A percentile compares a stretch with the other conserved stretches of the same genome.
Evolutionary conservation across 78 protist species (phyloP).

Genomic region (Dictyostelium brefeldianum): DNA sequence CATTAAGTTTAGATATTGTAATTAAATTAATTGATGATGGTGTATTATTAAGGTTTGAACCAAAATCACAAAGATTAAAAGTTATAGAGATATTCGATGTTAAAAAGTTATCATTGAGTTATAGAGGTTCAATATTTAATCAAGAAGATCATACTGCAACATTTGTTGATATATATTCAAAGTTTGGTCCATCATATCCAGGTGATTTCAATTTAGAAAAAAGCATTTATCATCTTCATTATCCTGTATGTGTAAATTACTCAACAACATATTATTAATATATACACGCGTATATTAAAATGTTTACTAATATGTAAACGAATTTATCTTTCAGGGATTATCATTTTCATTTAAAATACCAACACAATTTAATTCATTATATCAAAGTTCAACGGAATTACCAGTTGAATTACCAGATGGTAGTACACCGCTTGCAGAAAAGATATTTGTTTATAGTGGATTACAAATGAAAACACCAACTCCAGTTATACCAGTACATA

Average conservation of each 20-base stretch:
- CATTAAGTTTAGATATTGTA: constrained; percentile 80
- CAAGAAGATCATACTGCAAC: constrained; percentile 29
- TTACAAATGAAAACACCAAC: constrained; percentile 44
- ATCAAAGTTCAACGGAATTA: constrained; percentile 49
- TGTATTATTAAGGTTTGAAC: constrained; percentile 76
- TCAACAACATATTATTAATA: not conserved
- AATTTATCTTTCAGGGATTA: constrained; percentile 48
- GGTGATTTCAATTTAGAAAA: constrained; percentile 70
- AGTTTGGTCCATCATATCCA: constrained; percentile 85
- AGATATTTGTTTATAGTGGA: constrained; percentile 77
- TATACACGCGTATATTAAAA: no score
- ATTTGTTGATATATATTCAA: constrained; percentile 78
- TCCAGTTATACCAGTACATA: constrained; percentile 17
- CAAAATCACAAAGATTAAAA: constrained; percentile 76
- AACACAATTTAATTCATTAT: constrained; percentile 59
- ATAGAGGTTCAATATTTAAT: constrained; percentile 62
- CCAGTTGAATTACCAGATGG: constrained; percentile 90
- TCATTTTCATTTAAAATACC: constrained; percentile 85
- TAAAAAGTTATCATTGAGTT: constrained; percentile 48
- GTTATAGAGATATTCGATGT: constrained; percentile 79
- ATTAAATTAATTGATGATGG: constrained; percentile 80
- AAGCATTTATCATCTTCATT: constrained; percentile 80
- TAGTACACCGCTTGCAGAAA: constrained; percentile 80
- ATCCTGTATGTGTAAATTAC: constrained; percentile 71
- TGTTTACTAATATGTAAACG: not conserved